Base-by-base conservation (phyloP, 805 yeast genomes). In the Myxozyma kluyveri region DNA sequence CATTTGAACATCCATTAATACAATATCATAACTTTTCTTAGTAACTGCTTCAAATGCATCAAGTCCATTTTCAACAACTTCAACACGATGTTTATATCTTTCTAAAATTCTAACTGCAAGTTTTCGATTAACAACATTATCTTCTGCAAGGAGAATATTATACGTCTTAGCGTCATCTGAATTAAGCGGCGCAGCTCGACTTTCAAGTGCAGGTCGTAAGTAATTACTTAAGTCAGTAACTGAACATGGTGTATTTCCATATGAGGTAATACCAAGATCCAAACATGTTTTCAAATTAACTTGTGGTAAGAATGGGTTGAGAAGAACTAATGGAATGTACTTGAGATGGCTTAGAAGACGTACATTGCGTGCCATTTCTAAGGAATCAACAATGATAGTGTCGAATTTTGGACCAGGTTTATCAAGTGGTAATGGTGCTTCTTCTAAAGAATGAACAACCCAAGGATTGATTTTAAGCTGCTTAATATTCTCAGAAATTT, bases 1-100 rank as follows among this genome's bases (percentile, higher is more conserved):
- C 96, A 88, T 88, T 68, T 88, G 96, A 41, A 88, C 95, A 71
- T 88, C 96, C 96, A 88, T 88, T 60, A 88, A 76, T 18, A 88
- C 85, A 42, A 86, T 90, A 65, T 88, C 96, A 66, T 83, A 88
- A 43, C 77, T 75, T 56, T 77, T 79, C 59, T 77, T 75, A 65
- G 82, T 75, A 41, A 86, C 81, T 1, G 89, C 90, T 54, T 86
- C 87, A 59, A 80, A 77, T 0, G 96, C 95, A 61, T 87, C 88
- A 52, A 79, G 74, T 14, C 96, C 96, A 68, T 88, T 88, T 66
- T 86, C 91, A 4, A 87, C 96, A 42, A 88, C 96, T 52, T 81
- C 83, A 10, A 88, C 90, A 52, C 77, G 75, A 69, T 88, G 96
- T 24, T 91, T 91, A 67, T 86, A 87, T 68, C 88, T 88, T 67